These are phyloP conservation scores for Akanthomyces lecanii DNA, from an alignment of 2,329 filamentous ascomycete species.

Conservation along the genomic window DNA sequence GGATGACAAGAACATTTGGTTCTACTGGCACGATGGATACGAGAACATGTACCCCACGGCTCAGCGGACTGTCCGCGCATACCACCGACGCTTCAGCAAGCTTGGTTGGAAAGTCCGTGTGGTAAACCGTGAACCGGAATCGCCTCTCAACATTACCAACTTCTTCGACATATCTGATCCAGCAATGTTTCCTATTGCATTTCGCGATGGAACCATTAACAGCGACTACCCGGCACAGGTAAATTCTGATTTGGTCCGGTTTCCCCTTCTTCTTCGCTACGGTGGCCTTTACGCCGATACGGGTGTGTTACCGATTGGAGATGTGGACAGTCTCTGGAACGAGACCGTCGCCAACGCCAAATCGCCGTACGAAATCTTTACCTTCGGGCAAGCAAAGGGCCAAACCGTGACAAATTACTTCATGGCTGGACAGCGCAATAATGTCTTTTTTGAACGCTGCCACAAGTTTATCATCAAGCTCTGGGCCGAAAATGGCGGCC, in stretches of 20 bases:
- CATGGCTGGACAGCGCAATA: constrained; percentile 33
- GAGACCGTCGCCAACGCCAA: constrained; percentile 41
- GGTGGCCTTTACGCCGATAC: constrained; percentile 57
- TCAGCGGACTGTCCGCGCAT: constrained; percentile 49
- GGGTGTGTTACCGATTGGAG: constrained; percentile 53
- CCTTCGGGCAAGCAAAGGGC: constrained; percentile 34
- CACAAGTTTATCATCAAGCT: constrained; percentile 48
- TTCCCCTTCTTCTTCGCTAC: constrained; percentile 51
- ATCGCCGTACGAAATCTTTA: constrained; percentile 45
- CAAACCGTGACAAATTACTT: constrained; percentile 47
- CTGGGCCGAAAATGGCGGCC: constrained; percentile 43
- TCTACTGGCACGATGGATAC: constrained; percentile 54
- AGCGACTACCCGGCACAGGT: constrained; percentile 51
- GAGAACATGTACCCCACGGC: constrained; percentile 46
- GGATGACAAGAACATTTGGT: constrained; percentile 51
- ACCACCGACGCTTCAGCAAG: constrained; percentile 48
- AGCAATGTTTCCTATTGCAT: constrained; percentile 44
- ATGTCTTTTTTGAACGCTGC: constrained; percentile 43
- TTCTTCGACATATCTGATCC: constrained; percentile 45
- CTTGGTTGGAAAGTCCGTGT: constrained; percentile 52
- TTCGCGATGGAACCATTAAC: constrained; percentile 43
- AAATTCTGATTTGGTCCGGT: constrained; percentile 55
- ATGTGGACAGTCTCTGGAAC: constrained; percentile 51
- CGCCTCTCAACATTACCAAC: constrained; percentile 44
- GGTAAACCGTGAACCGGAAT: constrained; percentile 40